Conservation (phyloP, 768 basidiomycete genomes). For the Leccinum incarnatum region DNA sequence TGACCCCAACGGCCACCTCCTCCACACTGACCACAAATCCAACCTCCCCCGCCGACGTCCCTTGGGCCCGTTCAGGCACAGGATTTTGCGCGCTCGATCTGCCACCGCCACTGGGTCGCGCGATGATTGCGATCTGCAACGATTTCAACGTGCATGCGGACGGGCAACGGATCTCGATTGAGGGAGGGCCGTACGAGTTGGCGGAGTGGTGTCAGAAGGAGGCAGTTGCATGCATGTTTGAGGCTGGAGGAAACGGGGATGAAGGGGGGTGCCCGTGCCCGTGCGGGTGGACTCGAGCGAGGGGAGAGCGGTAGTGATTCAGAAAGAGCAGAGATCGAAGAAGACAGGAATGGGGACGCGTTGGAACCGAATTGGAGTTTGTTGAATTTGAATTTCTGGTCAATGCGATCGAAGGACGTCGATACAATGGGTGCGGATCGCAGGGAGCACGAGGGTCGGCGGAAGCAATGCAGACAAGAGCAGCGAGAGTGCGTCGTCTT, state of each 20-base stretch:
- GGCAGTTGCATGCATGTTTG: conserved; percentile 73
- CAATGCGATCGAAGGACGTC: conserved; percentile 42
- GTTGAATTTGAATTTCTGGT: conserved; percentile 66
- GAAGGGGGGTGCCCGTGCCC: neutral
- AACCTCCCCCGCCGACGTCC: conserved; percentile 71
- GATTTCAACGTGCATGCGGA: conserved; percentile 60
- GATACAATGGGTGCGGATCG: neutral
- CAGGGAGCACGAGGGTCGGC: neutral
- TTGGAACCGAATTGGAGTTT: conserved; percentile 50
- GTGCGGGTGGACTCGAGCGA: neutral
- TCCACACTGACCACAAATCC: conserved; percentile 57
- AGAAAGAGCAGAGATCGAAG: neutral
- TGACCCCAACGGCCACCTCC: no score
- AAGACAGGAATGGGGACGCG: neutral
- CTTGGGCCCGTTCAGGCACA: conserved; percentile 79
- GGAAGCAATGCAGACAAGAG: conserved; percentile 5
- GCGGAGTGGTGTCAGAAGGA: conserved; percentile 58
- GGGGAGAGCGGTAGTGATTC: neutral
- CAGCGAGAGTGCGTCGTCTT: conserved; percentile 62
- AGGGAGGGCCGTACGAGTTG: conserved; percentile 75
- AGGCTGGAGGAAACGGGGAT: conserved; percentile 32
- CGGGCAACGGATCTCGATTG: conserved; percentile 42
- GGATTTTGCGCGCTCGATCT: conserved; percentile 68
- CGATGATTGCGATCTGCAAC: conserved; percentile 86
- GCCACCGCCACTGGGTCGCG: conserved; percentile 53